Conservation (phyloP, 1,139 yeast species). For the Debaryomycetaceae sp. region DNA sequence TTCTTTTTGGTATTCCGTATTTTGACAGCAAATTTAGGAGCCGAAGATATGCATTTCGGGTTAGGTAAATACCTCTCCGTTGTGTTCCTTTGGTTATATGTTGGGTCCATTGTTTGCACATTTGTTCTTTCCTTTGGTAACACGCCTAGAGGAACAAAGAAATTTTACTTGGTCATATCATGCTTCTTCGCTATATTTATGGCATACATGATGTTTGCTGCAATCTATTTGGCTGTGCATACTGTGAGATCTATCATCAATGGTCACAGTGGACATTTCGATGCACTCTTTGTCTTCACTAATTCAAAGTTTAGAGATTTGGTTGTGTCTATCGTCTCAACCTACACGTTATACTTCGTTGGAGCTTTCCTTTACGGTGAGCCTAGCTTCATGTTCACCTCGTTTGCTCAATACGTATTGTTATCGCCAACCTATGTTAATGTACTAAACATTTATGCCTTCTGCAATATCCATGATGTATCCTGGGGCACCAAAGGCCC, state of each 20-base stretch:
- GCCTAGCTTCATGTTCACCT: slow-evolving; percentile 76
- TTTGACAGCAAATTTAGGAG: slow-evolving; percentile 54
- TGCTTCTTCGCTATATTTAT: slow-evolving; percentile 41
- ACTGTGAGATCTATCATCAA: slow-evolving; percentile 46
- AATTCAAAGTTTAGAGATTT: slow-evolving; percentile 76
- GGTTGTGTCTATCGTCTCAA: slow-evolving; percentile 79
- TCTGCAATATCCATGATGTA: slow-evolving; percentile 81
- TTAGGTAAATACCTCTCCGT: slow-evolving; percentile 42
- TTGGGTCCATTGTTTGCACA: slow-evolving; percentile 40
- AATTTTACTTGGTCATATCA: slow-evolving; percentile 41
- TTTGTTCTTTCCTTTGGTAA: slow-evolving; percentile 48
- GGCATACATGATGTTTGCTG: slow-evolving; percentile 61
- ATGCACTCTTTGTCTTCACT: slow-evolving; percentile 48
- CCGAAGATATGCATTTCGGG: slow-evolving; percentile 42
- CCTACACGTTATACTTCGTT: slow-evolving; percentile 75
- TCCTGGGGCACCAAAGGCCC: slow-evolving; percentile 89
- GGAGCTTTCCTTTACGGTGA: slow-evolving; percentile 75
- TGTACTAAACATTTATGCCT: slow-evolving; percentile 76
- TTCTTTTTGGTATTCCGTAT: slow-evolving; percentile 72
- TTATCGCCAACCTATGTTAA: slow-evolving; percentile 76
- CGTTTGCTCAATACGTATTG: slow-evolving; percentile 66
- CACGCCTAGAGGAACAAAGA: slow-evolving; percentile 45
- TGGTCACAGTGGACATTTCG: slow-evolving; percentile 42
- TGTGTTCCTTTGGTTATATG: slow-evolving; percentile 42
- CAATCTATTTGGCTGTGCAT: slow-evolving; percentile 75